Evolutionary conservation across 2,329 filamentous ascomycete species (phyloP), one percentile per base, ranked within the genome.

Genomic region (Incumbomyces lentus): DNA sequence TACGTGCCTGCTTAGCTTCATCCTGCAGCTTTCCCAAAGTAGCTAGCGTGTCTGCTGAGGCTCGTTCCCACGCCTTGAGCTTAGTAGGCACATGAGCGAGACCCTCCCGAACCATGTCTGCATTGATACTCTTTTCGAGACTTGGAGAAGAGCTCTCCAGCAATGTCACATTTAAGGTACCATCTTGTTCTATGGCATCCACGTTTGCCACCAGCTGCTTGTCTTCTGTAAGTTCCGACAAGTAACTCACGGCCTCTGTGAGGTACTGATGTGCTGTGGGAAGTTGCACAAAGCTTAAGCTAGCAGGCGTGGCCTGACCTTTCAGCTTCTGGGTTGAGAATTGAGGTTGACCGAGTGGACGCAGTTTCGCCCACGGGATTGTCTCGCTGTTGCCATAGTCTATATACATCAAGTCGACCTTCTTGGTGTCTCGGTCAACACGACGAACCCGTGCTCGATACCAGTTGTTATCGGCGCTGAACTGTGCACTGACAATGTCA

Each of bases 331-430:
- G 79, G 3, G 78, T 70, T 35, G 79, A 78, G 72, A 96, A 98
- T 58, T 89, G 82, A 13, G 78, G 67, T 61, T 86, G 80, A 42
- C 81, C 77, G 40, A 98, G 76, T n/a, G 87, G 74, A 22, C 92
- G 84, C 36, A 98, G 79, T 55, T 78, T 76, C 18, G 80, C 76
- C 88, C 90, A 98, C 0, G 89, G 78, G 48, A 94, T 74, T 61
- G 81, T 83, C 68, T 98, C 92, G 46, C 79, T 83, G 74, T 98
- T 98, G 58, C 92, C 92, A 66, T 93, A 98, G 70, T 98, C 92
- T 52, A 98, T 79, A 68, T 95, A 98, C 38, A 93, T 70, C 19
- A 98, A 83, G 66, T 98, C 92, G 18, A 88, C 83, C 58, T 85
- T 80, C 75, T 92, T 87, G 59, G 82, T 82, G 7, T 89, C 77